Percentiles rank a stretch among this genome's conserved stretches.
These are phyloP conservation scores for Aspergillus fischeri DNA, from an alignment of 2,329 filamentous ascomycete genomes.

Conservation along the genomic window DNA sequence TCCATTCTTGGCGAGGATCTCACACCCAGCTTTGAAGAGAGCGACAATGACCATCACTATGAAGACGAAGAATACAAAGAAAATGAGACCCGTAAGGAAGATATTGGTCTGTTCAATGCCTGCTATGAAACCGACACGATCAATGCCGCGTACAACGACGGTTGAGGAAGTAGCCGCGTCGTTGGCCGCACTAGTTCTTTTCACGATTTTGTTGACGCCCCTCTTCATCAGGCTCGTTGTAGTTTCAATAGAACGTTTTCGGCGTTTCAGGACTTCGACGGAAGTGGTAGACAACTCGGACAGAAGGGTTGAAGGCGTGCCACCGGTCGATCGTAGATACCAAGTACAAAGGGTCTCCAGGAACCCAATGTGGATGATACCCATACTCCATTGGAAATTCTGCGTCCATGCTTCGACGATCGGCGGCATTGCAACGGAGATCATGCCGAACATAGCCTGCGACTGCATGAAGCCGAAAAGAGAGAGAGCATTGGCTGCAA, in stretches of 20 bases:
- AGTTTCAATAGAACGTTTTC: conserved; percentile 47
- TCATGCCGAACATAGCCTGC: conserved; percentile 86
- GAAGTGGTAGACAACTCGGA: conserved; percentile 70
- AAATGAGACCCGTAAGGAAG: conserved; percentile 85
- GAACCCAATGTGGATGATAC: conserved; percentile 83
- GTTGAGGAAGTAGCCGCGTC: conserved; percentile 23
- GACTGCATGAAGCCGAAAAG: conserved; percentile 93
- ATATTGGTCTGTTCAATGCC: conserved; percentile 86
- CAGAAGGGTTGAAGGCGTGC: conserved; percentile 73
- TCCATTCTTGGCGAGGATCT: conserved; percentile 67
- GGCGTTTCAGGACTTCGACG: conserved; percentile 70
- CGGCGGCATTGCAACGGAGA: conserved; percentile 74
- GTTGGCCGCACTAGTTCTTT: conserved; percentile 47
- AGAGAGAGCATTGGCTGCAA: conserved; percentile 89
- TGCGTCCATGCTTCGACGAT: conserved; percentile 92
- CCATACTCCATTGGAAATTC: conserved; percentile 98
- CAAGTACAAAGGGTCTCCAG: conserved; percentile 86
- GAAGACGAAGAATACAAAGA: conserved; percentile 81
- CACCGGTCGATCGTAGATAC: conserved; percentile 92
- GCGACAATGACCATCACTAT: conserved; percentile 68
- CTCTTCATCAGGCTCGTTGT: conserved; percentile 22
- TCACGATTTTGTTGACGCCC: conserved; percentile 43
- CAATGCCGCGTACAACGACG: conserved; percentile 69
- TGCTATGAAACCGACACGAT: conserved; percentile 82
- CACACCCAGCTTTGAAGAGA: conserved; percentile 76